A percentile compares a stretch with the other conserved stretches of the same genome.
Conservation (phyloP, 768 basidiomycete species). For the Galerina marginata region DNA sequence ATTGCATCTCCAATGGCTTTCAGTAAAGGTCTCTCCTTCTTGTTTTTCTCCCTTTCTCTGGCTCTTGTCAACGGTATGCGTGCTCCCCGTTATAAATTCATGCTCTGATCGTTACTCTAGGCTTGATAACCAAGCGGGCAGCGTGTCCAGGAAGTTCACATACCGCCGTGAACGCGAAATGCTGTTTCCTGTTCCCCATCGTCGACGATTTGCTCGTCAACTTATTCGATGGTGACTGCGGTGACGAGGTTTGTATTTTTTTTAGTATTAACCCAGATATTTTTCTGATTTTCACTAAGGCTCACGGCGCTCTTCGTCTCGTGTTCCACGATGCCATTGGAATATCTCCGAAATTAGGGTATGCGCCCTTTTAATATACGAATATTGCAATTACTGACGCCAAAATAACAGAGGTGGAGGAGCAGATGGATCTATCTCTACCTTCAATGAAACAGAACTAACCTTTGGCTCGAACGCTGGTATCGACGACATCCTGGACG, state of each 20-base stretch:
- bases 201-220: slow-evolving; percentile 17
- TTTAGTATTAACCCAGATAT: background rate
- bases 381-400: background rate
- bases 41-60: background rate
- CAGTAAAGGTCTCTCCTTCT: slow-evolving; percentile 12
- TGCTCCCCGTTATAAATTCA: slow-evolving; percentile 6
- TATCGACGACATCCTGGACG: slow-evolving; percentile 14
- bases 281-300: background rate
- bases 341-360: slow-evolving; percentile 13
- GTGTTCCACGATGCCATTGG: slow-evolving; percentile 23
- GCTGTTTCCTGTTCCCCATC: slow-evolving; percentile 14
- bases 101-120: background rate
- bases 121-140: slow-evolving; percentile 7
- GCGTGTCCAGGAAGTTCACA: slow-evolving; percentile 7
- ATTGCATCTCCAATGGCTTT: slow-evolving; percentile 13
- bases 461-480: slow-evolving; percentile 15
- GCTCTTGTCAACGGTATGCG: too few relatives aligned
- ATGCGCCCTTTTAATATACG: background rate
- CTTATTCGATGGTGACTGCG: slow-evolving; percentile 15
- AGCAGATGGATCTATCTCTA: slow-evolving; percentile 9
- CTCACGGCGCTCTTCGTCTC: slow-evolving; percentile 23
- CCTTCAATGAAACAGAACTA: slow-evolving; percentile 13
- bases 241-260: slow-evolving; percentile 15
- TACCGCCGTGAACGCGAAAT: slow-evolving; percentile 4
- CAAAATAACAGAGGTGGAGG: slow-evolving; percentile 6